These are phyloP conservation scores for Polytrichum formosum DNA, from an alignment of 225 moss, liverwort and hornwort genomes.

Conservation along the genomic window DNA sequence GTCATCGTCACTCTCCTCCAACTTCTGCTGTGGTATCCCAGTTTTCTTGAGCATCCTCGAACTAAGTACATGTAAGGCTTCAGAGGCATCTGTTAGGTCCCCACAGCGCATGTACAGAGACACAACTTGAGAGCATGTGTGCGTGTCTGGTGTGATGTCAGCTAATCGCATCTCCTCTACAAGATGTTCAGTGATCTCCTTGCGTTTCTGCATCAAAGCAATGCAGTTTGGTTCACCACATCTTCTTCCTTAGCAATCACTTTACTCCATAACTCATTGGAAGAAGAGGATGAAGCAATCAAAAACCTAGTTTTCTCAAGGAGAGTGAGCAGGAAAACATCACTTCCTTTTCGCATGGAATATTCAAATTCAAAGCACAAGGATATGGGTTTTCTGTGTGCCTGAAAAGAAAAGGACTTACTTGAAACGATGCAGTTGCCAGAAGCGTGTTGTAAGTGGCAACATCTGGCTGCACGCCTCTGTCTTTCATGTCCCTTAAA, in stretches of 20 bases:
- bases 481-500: constrained; percentile 68
- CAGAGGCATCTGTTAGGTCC: constrained; percentile 67
- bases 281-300: too few relatives aligned
- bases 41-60: constrained; percentile 61
- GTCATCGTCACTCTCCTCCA: constrained; percentile 1
- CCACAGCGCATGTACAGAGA: constrained; percentile 82
- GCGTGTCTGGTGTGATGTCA: constrained; percentile 66
- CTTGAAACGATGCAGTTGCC: constrained; percentile 83
- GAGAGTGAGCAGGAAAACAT: too few relatives aligned
- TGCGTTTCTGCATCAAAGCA: constrained; percentile 58
- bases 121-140: constrained; percentile 87
- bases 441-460: constrained; percentile 85
- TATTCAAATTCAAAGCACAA: too few relatives aligned
- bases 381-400: not conserved
- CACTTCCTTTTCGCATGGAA: too few relatives aligned
- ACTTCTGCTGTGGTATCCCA: constrained; percentile 4
- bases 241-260: too few relatives aligned
- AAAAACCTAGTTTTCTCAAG: too few relatives aligned
- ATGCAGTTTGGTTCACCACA: too few relatives aligned
- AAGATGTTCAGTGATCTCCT: constrained; percentile 82
- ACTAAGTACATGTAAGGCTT: constrained; percentile 79
- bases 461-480: constrained; percentile 65
- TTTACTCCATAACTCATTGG: too few relatives aligned
- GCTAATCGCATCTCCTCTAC: constrained; percentile 85
- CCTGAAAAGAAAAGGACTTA: constrained; percentile 24